Percentiles rank a stretch among this genome's conserved stretches.
phyloP scores from a whole-genome alignment of 352 stramenopile species.

The Globisporangium megalacanthum region DNA sequence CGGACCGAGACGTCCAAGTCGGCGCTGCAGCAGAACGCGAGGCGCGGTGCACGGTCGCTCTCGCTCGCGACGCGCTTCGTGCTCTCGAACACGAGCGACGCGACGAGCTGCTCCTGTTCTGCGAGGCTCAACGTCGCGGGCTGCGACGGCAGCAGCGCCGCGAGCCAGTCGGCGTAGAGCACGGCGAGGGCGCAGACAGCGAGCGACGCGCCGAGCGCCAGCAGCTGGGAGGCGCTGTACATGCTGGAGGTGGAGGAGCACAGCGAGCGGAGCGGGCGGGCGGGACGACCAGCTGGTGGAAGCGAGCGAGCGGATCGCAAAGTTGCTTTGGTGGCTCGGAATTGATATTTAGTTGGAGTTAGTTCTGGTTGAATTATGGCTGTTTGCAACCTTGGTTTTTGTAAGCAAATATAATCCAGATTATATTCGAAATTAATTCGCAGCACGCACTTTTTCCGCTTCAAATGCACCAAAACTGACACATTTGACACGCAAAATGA shows the following conservation, averaged over 20 bases:
- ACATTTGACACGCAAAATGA: not conserved
- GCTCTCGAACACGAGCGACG: constrained; percentile 59
- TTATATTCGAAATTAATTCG: no score
- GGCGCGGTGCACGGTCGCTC: constrained; percentile 21
- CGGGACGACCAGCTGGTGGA: not conserved
- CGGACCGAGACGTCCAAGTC: constrained; percentile 76
- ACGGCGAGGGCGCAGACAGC: constrained; percentile 41
- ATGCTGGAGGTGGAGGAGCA: constrained; percentile 13
- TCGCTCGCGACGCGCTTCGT: constrained; percentile 12
- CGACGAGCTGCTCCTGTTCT: constrained; percentile 65
- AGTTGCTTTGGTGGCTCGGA: not conserved
- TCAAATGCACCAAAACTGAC: no score
- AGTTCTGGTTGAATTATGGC: no score
- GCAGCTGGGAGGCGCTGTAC: constrained; percentile 60
- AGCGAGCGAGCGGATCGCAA: not conserved
- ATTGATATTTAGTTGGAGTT: no score
- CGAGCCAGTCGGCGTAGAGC: constrained; percentile 57
- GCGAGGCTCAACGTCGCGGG: constrained; percentile 25
- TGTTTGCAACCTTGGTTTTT: no score
- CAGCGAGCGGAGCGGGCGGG: not conserved
- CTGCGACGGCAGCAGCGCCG: constrained; percentile 33
- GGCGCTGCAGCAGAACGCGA: constrained; percentile 81
- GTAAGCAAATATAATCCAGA: no score
- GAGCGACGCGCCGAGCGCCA: constrained; percentile 50
- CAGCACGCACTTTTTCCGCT: not conserved